Base-by-base conservation (phyloP, 148 eudicot species). In the Linanthus parryae region DNA sequence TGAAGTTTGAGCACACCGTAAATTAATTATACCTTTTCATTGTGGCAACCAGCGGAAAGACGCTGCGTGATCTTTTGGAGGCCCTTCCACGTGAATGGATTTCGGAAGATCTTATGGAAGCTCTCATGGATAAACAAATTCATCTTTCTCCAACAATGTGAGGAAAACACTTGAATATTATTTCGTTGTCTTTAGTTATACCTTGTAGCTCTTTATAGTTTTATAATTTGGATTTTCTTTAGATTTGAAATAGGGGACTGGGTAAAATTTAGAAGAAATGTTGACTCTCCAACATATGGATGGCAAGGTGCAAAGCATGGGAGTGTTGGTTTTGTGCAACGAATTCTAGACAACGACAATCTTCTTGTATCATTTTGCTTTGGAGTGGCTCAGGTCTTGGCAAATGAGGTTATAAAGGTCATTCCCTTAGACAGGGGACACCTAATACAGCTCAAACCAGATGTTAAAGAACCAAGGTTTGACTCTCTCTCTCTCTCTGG, bases 41-140 rank as follows among this genome's bases (percentile, higher is more conserved):
- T 41, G 18, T 55, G 63, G 15, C 16, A 64, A 48, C 52, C 82
- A 88, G 97, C 73, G 97, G 97, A 54, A 84, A 73, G 77, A 88
- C 87, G 4, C 63, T 84, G 24, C 55, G 88, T 49, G 97, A 88
- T 67, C 85, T 76, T 59, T 71, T 88, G 71, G 97, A 88, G 77
- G 76, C 84, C 54, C 88, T 88, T 64, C 97, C 94, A 12, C 82
- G 97, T 41, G 94, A 88, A 65, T 88, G 94, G 94, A 82, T 88
- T 64, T 85, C 97, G 20, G 97, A 84, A 73, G 87, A 85, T 59
- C 68, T 88, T 54, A 75, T 77, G 81, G 94, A 88, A 57, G 87
- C 90, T 40, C 81, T 88, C 49, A 19, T 39, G 34, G 65, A 67
- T 67, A 82, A 71, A 71, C 87, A 87, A 57, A 78, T 84, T 61